These are phyloP conservation scores for Fimicolochytrium jonesii DNA, from an alignment of 192 early-diverging fungal species.

Conservation along the genomic window DNA sequence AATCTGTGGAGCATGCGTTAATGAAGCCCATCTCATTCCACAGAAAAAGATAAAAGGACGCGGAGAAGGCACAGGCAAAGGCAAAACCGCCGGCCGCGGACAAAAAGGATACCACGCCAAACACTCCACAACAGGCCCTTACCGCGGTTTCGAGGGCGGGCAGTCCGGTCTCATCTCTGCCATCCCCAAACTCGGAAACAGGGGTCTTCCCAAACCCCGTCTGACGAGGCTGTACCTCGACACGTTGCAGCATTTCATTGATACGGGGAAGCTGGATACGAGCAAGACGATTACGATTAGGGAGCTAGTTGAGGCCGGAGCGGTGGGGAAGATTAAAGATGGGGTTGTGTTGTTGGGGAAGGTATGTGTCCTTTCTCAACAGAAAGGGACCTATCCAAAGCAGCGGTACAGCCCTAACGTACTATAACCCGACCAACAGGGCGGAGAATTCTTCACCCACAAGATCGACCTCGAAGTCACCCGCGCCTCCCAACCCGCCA, in stretches of 20 bases:
- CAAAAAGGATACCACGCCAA: conserved; percentile 88
- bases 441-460: conserved; percentile 68
- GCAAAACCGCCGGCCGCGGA: conserved; percentile 86
- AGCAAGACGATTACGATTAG: conserved; percentile 78
- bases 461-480: conserved; percentile 84
- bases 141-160: conserved; percentile 88
- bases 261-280: conserved; percentile 76
- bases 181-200: conserved; percentile 83
- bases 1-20: too few species aligned
- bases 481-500: conserved; percentile 70
- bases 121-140: conserved; percentile 67
- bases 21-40: too few species aligned
- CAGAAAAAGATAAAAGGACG: conserved; percentile 32
- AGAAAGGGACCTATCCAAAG: background rate
- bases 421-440: conserved; percentile 38
- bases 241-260: conserved; percentile 87
- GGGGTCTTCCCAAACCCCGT: conserved; percentile 7
- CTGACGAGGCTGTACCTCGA: conserved; percentile 60
- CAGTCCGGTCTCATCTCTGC: conserved; percentile 78
- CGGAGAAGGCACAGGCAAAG: conserved; percentile 85
- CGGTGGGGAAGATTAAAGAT: conserved; percentile 73
- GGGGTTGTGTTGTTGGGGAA: conserved; percentile 74
- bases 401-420: background rate
- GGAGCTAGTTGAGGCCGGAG: conserved; percentile 58
- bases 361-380: too few species aligned